These are phyloP conservation scores for Helicostylum pulchrum DNA, from an alignment of 192 early-diverging fungal species.

Conservation along the genomic window DNA sequence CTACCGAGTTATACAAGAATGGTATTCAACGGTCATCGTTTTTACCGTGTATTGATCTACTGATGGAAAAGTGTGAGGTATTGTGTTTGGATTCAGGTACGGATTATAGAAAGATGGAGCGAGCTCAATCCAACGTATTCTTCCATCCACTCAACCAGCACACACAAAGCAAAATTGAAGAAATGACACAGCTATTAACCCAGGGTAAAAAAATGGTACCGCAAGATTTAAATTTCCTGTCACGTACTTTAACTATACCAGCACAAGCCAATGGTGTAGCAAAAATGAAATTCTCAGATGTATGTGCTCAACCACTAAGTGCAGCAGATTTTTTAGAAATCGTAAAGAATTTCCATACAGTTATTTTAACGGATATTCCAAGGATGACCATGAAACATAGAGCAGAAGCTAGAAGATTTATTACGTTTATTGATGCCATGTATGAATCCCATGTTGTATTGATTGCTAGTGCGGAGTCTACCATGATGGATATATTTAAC, in stretches of 20 bases:
- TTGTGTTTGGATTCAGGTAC: conserved; percentile 85
- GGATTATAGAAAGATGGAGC: conserved; percentile 78
- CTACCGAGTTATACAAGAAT: conserved; percentile 91
- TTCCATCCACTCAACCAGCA: conserved; percentile 62
- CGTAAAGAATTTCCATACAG: conserved; percentile 64
- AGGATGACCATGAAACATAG: conserved; percentile 66
- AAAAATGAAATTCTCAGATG: conserved; percentile 69
- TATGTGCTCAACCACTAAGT: conserved; percentile 71
- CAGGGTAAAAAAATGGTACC: conserved; percentile 37
- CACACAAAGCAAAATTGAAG: conserved; percentile 47
- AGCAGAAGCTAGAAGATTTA: conserved; percentile 88
- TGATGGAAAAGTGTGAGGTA: conserved; percentile 79
- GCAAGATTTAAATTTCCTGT: conserved; percentile 64
- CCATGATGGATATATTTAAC: conserved; percentile 67
- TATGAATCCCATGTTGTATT: conserved; percentile 82
- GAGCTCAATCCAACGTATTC: conserved; percentile 62
- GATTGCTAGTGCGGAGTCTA: conserved; percentile 66
- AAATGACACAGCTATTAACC: conserved; percentile 35
- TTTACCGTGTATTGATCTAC: conserved; percentile 83
- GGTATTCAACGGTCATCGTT: conserved; percentile 94
- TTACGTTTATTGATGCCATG: conserved; percentile 89
- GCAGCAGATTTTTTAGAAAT: conserved; percentile 92
- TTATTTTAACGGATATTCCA: conserved; percentile 79
- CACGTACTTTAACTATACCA: conserved; percentile 68
- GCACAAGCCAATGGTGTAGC: conserved; percentile 65